Base-by-base conservation (phyloP, 177 flowering plant genomes). In the Vitis hybrid region DNA sequence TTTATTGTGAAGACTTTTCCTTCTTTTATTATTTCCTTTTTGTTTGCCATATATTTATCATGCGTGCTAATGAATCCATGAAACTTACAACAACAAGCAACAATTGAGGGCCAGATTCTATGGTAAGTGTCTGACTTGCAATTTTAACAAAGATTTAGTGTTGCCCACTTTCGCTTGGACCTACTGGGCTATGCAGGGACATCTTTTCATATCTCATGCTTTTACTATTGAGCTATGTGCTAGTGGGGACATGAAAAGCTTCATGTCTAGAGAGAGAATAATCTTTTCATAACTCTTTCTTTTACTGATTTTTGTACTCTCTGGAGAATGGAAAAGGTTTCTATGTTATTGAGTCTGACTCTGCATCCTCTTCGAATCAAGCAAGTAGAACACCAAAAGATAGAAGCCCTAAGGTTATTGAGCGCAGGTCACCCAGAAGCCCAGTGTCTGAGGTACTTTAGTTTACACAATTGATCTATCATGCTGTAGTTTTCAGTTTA, bases 351-450 rank as follows among this genome's bases (percentile, higher is more conserved):
- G 96, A 88, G 22, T 50, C 82, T 8, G 87, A 82, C 34, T 79
- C 89, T 15, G 68, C 80, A 66, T 77, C 87, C 66, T 78, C 93
- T 16, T 78, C 86, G 10, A 81, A 73, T 72, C 80, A 84, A 61
- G 59, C 82, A 12, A 72, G 64, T 68, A 82, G 83, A 76, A 83
- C 85, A 1, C 83, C 87, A 1, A 92, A 86, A 60, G 90, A 82
- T 1, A 80, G 84, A 83, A 92, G 91, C 68, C 92, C 90, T 16
- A 92, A 89, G 81, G 81, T 84, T 53, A 66, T 64, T 16, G 90
- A 85, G 16, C 93, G 93, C 19, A 81, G 82, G 68, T 87, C 96
- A 68, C 96, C 98, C 5, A 82, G 89, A 67, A 88, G 90, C 70
- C 96, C 93, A 0, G 83, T 72, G 12, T 12, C 86, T 67, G 97